phyloP scores from a whole-genome alignment of 768 basidiomycete genomes.

The Chalciporus chontae region DNA sequence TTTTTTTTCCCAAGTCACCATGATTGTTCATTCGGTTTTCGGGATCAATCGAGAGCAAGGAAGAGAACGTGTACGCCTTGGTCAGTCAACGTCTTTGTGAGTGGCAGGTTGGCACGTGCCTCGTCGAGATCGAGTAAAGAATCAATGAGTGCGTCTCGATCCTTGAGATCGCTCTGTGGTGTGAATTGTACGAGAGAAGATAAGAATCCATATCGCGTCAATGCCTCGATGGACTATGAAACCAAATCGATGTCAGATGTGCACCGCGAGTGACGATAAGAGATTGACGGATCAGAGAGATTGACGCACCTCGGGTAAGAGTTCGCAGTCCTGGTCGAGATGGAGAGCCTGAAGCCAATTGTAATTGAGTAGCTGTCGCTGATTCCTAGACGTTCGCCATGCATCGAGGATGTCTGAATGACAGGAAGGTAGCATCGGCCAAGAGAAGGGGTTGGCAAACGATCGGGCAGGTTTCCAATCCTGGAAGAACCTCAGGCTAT shows the following conservation, averaged over 20 bases:
- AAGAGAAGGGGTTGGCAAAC: slow-evolving; percentile 32
- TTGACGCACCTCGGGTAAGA: slow-evolving; percentile 18
- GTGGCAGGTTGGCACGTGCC: slow-evolving; percentile 6
- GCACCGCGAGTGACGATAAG: neutral
- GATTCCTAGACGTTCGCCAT: slow-evolving; percentile 22
- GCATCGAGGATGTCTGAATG: slow-evolving; percentile 27
- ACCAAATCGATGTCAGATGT: neutral
- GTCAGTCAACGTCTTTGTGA: too few species aligned
- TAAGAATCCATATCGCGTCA: slow-evolving; percentile 26
- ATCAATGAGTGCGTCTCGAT: slow-evolving; percentile 20
- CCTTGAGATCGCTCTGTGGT: slow-evolving; percentile 22
- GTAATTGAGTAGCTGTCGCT: slow-evolving; percentile 30
- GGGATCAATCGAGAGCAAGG: too few species aligned
- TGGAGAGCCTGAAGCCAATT: slow-evolving; percentile 29
- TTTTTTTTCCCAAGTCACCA: neutral
- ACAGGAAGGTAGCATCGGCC: slow-evolving; percentile 28
- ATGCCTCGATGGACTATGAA: slow-evolving; percentile 24
- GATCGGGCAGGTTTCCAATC: slow-evolving; percentile 30
- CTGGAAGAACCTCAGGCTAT: slow-evolving; percentile 29
- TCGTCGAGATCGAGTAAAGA: slow-evolving; percentile 26
- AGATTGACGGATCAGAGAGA: neutral
- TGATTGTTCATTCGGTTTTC: too few species aligned
- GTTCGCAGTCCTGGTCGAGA: slow-evolving; percentile 26
- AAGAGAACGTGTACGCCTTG: too few species aligned
- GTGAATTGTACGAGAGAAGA: slow-evolving; percentile 23